phyloP scores from a whole-genome alignment of 2,329 filamentous ascomycete genomes.

The Ophiosphaerella narmari region DNA sequence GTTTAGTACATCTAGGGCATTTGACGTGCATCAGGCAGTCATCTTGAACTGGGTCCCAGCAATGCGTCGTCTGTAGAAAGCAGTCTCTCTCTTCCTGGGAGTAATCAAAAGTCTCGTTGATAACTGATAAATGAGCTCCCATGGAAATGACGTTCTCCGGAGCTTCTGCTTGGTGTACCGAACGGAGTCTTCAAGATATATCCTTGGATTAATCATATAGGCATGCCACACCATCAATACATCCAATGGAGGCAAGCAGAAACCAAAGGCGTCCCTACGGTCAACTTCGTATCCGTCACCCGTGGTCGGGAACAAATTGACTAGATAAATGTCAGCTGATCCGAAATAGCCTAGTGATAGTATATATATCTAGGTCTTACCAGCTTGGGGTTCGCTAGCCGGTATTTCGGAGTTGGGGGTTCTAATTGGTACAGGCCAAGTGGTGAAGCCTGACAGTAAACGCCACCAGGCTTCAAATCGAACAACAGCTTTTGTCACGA shows the following conservation, averaged over 20 bases:
- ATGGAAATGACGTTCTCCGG: constrained; percentile 70
- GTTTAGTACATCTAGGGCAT: constrained; percentile 60
- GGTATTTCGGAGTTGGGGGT: constrained; percentile 38
- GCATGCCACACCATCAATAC: constrained; percentile 81
- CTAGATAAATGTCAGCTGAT: neutral
- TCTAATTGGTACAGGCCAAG: constrained; percentile 15
- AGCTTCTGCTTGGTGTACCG: constrained; percentile 59
- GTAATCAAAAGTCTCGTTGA: constrained; percentile 64
- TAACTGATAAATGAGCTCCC: constrained; percentile 52
- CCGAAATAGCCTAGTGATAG: neutral
- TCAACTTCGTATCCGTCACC: constrained; percentile 7
- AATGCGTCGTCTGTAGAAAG: constrained; percentile 57
- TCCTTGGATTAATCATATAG: constrained; percentile 76
- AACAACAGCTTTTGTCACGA: constrained; percentile 68
- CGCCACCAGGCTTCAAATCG: constrained; percentile 72
- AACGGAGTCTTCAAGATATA: constrained; percentile 75
- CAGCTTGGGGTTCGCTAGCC: no score
- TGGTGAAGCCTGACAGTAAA: constrained; percentile 10
- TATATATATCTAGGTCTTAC: neutral
- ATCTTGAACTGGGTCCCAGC: constrained; percentile 66
- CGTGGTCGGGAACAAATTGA: constrained; percentile 5
- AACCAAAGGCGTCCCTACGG: neutral
- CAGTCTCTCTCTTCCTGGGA: constrained; percentile 30
- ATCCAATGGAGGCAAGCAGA: constrained; percentile 54
- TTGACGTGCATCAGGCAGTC: constrained; percentile 52